Base-by-base conservation (phyloP, 176 grass and related monocot species). In the Aegilops sharonensis region DNA sequence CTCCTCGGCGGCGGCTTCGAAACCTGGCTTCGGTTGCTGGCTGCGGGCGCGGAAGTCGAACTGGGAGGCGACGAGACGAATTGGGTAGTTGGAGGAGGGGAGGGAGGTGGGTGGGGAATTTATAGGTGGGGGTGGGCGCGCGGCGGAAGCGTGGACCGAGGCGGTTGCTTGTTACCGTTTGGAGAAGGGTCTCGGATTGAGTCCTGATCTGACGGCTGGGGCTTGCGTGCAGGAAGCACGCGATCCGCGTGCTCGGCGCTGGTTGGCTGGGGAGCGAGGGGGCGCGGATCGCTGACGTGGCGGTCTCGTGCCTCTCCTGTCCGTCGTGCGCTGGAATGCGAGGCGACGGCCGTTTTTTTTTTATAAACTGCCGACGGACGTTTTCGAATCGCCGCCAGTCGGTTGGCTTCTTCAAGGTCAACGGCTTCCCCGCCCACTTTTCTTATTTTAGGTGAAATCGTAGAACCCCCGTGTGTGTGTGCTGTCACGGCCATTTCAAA, bases 191-290 rank as follows among this genome's bases (percentile, higher is more conserved):
- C 18, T 31, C 25, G 24, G 86, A 62, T 23, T 13, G 36, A 12
- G 62, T 0, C 2, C 5, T 1, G 80, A 92, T 92, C 91, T 3
- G 73, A 89, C 91, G 91, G 87, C 59, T 27, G 6, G 27, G 8
- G 14, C 2, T 4, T 3, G 42, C 0, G 6, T 1, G 0, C 59
- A 92, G 87, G 74, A 92, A 92, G 81, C 72, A 89, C 91, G 89
- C 9, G 67, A 92, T 92, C 91, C 84, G 84, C 70, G 91, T 32
- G 84, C 20, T 56, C 21, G 25, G 10, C 7, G 17, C 1, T 89
- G 84, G 36, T 85, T 90, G 75, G 91, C 56, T 1, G 11, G 0
- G 3, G 0, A 29, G 0, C 0, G 2, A 8, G 1, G 25, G 30
- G 47, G 4, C 20, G 20, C 35, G 84, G 87, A 90, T 90, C 47